Evolutionary conservation across 768 basidiomycete genomes (phyloP).

Genomic region (Mycena kentingensis): DNA sequence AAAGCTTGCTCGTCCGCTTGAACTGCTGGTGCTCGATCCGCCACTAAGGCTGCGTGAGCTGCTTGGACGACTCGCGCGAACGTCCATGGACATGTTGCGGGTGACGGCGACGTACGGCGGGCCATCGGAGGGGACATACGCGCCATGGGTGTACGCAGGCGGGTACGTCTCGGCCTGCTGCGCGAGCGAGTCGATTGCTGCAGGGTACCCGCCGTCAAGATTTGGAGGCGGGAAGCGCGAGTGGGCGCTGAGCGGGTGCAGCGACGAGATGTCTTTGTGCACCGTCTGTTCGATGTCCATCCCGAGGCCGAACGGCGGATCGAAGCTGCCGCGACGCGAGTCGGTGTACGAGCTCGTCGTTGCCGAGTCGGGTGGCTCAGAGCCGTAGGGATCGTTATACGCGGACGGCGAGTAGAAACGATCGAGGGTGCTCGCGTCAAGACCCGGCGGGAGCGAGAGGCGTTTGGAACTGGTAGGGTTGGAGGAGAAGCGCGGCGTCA

Average conservation of each 20-base stretch:
- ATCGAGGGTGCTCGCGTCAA: neutral
- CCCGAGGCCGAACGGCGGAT: constrained; percentile 1
- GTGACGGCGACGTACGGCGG: too few species aligned
- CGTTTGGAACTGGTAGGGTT: neutral
- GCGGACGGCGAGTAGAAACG: neutral
- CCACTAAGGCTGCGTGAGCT: neutral
- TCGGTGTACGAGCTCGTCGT: neutral
- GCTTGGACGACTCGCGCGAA: neutral
- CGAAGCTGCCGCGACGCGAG: constrained; percentile 6
- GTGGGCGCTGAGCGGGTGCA: neutral
- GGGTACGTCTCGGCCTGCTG: too few species aligned
- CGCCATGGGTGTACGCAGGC: neutral
- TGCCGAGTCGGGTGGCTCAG: constrained; percentile 2
- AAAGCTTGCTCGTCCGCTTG: neutral
- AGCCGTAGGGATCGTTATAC: neutral
- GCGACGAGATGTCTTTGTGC: neutral
- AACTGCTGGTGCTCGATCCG: neutral
- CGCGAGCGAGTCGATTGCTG: too few species aligned
- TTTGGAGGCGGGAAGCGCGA: neutral
- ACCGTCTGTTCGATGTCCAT: neutral
- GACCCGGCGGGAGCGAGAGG: constrained; percentile 6
- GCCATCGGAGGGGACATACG: too few species aligned
- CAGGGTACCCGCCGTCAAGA: neutral
- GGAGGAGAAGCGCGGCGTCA: neutral
- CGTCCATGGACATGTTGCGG: neutral